Conservation (phyloP, 164 flowering plant species). For the Aristolochia californica region DNA sequence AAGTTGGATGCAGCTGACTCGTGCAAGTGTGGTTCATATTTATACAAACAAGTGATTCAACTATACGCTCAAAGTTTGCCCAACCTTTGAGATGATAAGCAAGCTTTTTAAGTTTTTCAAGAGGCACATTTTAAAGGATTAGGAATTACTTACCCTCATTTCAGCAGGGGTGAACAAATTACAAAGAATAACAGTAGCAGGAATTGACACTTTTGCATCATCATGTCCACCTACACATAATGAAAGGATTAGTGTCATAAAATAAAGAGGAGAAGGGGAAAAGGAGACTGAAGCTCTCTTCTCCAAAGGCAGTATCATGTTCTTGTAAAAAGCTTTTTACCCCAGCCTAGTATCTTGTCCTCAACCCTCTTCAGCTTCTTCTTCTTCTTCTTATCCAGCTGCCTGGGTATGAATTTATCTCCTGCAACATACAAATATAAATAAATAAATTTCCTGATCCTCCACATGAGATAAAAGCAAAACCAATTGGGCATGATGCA, state of each 20-base stretch:
- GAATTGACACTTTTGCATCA: constrained; percentile 68
- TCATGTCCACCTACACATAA: constrained; percentile 81
- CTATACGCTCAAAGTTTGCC: too few species aligned
- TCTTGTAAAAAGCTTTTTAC: constrained; percentile 20
- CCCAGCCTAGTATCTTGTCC: constrained; percentile 96
- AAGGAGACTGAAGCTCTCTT: not conserved
- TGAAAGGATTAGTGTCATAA: not conserved
- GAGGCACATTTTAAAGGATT: too few species aligned
- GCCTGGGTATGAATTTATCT: constrained; percentile 71
- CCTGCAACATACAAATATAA: constrained; percentile 29
- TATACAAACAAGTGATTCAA: too few species aligned
- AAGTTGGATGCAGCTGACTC: too few species aligned
- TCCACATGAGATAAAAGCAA: too few species aligned
- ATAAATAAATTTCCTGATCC: not conserved
- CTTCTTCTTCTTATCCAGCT: constrained; percentile 70
- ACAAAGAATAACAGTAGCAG: constrained; percentile 77
- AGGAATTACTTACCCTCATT: constrained; percentile 59
- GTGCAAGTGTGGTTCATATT: too few species aligned
- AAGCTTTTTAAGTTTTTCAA: too few species aligned
- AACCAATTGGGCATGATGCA: not conserved
- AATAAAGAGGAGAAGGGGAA: not conserved
- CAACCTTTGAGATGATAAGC: too few species aligned
- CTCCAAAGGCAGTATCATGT: not conserved
- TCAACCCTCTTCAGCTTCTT: constrained; percentile 76
- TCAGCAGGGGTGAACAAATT: constrained; percentile 84